Evolutionary conservation across 345 rosid species (phyloP).

Genomic region (Gossypium stocksii): DNA sequence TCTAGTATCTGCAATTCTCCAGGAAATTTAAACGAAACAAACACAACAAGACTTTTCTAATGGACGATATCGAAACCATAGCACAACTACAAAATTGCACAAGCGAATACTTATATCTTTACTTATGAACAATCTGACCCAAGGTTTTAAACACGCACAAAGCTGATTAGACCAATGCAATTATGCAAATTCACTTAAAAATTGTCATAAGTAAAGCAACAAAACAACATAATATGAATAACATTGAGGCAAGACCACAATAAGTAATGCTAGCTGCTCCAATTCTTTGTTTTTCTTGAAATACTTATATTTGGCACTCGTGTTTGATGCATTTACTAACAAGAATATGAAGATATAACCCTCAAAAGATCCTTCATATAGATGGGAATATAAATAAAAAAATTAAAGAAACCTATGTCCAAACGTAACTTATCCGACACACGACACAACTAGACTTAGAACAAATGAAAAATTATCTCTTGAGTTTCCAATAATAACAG

Average conservation of each 20-base stretch:
- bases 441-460: too few species aligned
- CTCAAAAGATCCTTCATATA: not conserved
- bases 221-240: not conserved
- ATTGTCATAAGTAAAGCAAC: too few species aligned
- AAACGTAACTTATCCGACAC: too few species aligned
- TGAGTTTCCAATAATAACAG: too few species aligned
- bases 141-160: not conserved
- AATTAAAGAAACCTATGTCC: not conserved
- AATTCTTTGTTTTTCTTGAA: not conserved
- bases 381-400: not conserved
- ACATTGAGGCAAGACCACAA: not conserved
- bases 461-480: too few species aligned
- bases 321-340: not conserved
- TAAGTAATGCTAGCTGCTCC: not conserved
- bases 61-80: not conserved
- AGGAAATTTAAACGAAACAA: conserved; percentile 2
- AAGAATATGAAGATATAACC: not conserved
- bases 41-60: not conserved
- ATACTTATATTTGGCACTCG: not conserved
- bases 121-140: not conserved
- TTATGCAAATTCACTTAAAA: not conserved
- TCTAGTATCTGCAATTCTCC: conserved; percentile 47
- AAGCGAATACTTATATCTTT: not conserved
- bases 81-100: not conserved
- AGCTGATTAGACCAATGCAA: not conserved